A percentile compares a stretch with the other conserved stretches of the same genome.
phyloP scores from a whole-genome alignment of 345 rosid species.

The Syzygium aromaticum region DNA sequence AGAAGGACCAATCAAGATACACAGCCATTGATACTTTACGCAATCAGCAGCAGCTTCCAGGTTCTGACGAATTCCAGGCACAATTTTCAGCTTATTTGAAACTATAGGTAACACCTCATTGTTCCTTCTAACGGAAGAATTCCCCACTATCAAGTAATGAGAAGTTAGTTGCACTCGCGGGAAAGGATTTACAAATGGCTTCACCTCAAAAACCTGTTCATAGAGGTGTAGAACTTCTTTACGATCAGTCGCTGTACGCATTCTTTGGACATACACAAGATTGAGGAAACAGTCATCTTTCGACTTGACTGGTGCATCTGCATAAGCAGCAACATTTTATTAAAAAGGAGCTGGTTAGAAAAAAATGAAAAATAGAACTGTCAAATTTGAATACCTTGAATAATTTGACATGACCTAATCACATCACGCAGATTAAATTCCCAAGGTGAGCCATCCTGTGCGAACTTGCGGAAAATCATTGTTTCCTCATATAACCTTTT shows the following conservation, averaged over 20 bases:
- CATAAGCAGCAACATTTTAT: conserved; percentile 1
- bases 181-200: conserved; percentile 60
- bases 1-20: conserved; percentile 81
- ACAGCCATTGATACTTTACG: conserved; percentile 68
- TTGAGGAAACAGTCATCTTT: conserved; percentile 54
- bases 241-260: conserved; percentile 88
- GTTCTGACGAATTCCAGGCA: conserved; percentile 68
- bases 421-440: conserved; percentile 97
- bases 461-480: conserved; percentile 63
- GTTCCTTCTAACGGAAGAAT: conserved; percentile 57
- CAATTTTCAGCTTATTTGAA: conserved; percentile 43
- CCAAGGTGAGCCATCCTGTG: conserved; percentile 94
- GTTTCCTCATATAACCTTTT: conserved; percentile 72
- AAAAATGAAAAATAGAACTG: neutral
- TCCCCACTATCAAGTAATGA: conserved; percentile 55
- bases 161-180: conserved; percentile 73
- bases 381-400: conserved; percentile 36
- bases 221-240: conserved; percentile 56
- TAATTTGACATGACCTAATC: conserved; percentile 74
- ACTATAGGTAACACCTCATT: conserved; percentile 16
- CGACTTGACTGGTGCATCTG: conserved; percentile 34
- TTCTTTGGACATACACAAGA: conserved; percentile 77
- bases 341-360: neutral
- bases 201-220: conserved; percentile 58
- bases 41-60: conserved; percentile 87